Conservation (phyloP, 2,329 filamentous ascomycete genomes). For the Alternaria sp. region DNA sequence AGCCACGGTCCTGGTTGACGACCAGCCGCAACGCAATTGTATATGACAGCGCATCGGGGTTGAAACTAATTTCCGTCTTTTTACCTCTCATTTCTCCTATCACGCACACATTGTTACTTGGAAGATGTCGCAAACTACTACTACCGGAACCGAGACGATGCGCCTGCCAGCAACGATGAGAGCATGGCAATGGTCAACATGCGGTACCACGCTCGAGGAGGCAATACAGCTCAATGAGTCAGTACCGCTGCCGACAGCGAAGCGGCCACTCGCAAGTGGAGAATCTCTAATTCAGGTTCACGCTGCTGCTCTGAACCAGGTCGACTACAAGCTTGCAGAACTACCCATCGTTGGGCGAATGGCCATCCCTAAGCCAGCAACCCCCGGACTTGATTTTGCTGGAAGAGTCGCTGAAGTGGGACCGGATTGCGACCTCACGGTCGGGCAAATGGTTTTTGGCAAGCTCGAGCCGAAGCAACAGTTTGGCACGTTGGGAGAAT, state of each 20-base stretch:
- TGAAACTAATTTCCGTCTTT: not conserved
- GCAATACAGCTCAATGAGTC: conserved; percentile 17
- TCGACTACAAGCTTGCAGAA: conserved; percentile 31
- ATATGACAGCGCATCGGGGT: not conserved
- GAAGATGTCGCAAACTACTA: conserved; percentile 6
- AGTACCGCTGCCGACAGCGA: conserved; percentile 7
- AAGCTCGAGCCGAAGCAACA: conserved; percentile 33
- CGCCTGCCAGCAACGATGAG: conserved; percentile 26
- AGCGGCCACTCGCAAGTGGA: conserved; percentile 9
- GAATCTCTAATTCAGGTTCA: conserved; percentile 24
- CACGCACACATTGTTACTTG: not conserved
- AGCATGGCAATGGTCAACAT: conserved; percentile 31
- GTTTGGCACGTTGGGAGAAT: conserved; percentile 28
- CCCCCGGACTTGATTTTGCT: conserved; percentile 29
- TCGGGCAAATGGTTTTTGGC: conserved; percentile 29
- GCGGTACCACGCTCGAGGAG: conserved; percentile 17
- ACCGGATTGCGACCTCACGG: conserved; percentile 5
- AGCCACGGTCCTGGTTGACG: not conserved
- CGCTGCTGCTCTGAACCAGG: conserved; percentile 30
- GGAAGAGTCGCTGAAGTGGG: conserved; percentile 18
- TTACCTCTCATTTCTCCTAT: not conserved
- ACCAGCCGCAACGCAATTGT: not conserved
- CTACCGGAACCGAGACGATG: not conserved
- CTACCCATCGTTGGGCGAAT: conserved; percentile 24
- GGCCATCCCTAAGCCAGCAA: conserved; percentile 30